These are phyloP conservation scores for Camellia lanceoleosa DNA, from an alignment of 148 eudicot genomes.

Conservation along the genomic window DNA sequence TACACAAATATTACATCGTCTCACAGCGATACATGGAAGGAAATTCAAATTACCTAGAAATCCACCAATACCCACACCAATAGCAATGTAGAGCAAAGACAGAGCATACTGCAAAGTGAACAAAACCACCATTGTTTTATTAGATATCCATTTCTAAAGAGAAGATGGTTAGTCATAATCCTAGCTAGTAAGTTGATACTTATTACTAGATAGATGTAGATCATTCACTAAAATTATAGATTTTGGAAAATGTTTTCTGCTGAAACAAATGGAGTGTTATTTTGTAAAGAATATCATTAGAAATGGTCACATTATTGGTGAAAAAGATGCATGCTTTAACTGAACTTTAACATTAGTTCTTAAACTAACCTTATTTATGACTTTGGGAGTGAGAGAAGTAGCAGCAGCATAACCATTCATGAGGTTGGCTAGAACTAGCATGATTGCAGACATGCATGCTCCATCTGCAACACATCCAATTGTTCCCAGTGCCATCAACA, in stretches of 20 bases:
- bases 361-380: slow-evolving; percentile 6
- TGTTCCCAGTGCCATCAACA: slow-evolving; percentile 10
- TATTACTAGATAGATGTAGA: too few relatives aligned
- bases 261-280: too few relatives aligned
- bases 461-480: slow-evolving; percentile 10
- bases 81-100: neutral
- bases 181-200: too few relatives aligned
- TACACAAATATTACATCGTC: too few relatives aligned
- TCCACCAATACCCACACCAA: neutral
- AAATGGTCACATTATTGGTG: neutral
- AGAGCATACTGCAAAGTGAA: slow-evolving; percentile 5
- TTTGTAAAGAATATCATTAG: too few relatives aligned
- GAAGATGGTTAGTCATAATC: too few relatives aligned
- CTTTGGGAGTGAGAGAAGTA: neutral
- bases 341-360: neutral
- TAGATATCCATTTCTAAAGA: neutral
- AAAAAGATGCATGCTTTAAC: neutral
- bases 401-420: slow-evolving; percentile 11
- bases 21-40: neutral
- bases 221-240: too few relatives aligned
- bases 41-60: slow-evolving; percentile 1
- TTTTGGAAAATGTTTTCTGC: too few relatives aligned
- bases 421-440: neutral
- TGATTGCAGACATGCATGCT: slow-evolving; percentile 5
- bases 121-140: too few relatives aligned